Base-by-base conservation (phyloP, 2,329 filamentous ascomycete species). In the Gremmenia infestans region DNA sequence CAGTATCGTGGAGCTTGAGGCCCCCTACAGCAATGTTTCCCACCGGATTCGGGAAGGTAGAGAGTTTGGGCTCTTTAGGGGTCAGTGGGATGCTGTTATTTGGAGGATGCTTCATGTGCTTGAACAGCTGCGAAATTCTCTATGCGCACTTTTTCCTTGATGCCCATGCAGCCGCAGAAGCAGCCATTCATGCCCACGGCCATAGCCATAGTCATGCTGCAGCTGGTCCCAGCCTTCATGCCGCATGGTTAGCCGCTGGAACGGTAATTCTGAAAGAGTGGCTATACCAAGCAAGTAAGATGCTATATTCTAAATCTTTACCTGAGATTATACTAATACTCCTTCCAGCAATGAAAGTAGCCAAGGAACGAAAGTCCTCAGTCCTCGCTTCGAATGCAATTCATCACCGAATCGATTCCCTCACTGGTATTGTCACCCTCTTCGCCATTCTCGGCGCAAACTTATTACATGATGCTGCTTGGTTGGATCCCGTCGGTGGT, bases 211-310 rank as follows among this genome's bases (percentile, higher is more conserved):
- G 79, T 57, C 85, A 88, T 70, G 76, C 72, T 43, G 80, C 80
- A 54, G 74, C 81, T 37, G 82, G 85, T 1, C 94, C 94, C 0
- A 96, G 90, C 72, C 81, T 99, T 63, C 92, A 97, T 71, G 94
- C 94, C 22, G 93, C 90, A 7, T 99, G 94, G 94, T 76, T 99
- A 57, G 93, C 94, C 37, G 88, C 83, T 42, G 93, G 90, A 19
- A 96, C 91, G 2, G 94, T 99, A 55, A 73, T 91, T 25, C 78
- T 97, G 67, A 99, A 99, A 74, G 94, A 99, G 73, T 99, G 92
- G 90, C 78, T 99, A 25, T 99, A 97, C 71, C 87, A 88, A 77
- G 91, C 93, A 61, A 99, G 93, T 94, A 84, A 78, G 89, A 15
- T 83, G 42, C n/a, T 11, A 48, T 37, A 48, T 37, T 28, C 17